A percentile compares a stretch with the other conserved stretches of the same genome.
phyloP scores from a whole-genome alignment of 2,329 filamentous ascomycete species.

The Amylocarpus encephaloides region DNA sequence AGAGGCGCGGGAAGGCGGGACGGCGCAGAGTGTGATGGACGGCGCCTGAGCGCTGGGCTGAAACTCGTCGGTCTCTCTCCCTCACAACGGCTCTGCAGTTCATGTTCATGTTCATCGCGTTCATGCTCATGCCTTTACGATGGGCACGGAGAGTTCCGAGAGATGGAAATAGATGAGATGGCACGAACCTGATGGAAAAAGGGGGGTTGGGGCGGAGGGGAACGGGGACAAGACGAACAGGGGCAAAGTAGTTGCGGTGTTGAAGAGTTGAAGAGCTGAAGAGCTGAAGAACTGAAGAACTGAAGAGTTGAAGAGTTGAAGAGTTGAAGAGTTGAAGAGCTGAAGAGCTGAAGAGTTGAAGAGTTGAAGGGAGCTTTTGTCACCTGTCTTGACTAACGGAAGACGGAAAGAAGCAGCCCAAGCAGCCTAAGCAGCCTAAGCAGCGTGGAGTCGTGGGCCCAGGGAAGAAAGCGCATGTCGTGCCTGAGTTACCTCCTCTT shows the following conservation, averaged over 20 bases:
- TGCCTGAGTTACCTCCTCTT: no score
- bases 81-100: background rate
- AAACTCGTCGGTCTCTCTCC: background rate
- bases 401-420: no score
- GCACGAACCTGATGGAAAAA: background rate
- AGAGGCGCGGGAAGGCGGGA: no score
- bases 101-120: background rate
- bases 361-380: no score
- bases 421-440: no score
- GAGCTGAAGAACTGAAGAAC: background rate
- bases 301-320: no score
- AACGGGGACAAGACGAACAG: conserved; percentile 1
- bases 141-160: background rate
- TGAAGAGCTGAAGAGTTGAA: no score
- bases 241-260: background rate
- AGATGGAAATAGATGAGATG: background rate
- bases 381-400: no score
- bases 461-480: no score
- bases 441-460: no score
- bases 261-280: background rate
- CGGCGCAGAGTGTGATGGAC: background rate
- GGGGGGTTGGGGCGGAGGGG: no score
- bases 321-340: background rate
- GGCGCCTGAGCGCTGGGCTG: background rate
- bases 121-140: background rate